These are phyloP conservation scores for Actinomortierella ambigua DNA, from an alignment of 371 early-diverging fungal genomes.

Conservation along the genomic window DNA sequence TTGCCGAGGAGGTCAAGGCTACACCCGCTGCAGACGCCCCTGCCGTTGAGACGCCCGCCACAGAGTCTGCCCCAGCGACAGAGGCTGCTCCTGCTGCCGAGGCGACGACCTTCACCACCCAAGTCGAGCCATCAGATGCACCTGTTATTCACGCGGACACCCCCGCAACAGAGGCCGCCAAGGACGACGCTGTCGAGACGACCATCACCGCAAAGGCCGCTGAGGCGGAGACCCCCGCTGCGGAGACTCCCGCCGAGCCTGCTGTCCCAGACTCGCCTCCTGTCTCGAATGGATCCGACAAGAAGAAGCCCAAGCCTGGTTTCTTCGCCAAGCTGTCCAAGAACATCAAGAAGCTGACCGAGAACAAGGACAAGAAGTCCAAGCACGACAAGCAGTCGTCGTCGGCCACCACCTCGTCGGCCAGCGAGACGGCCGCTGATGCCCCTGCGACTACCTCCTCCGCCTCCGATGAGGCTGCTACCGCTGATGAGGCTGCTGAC, in stretches of 20 bases:
- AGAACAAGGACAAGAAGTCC: constrained; percentile 32
- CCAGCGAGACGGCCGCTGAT: background rate
- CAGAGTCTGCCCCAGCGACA: constrained; percentile 5
- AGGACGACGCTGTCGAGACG: constrained; percentile 6
- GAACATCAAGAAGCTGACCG: constrained; percentile 33
- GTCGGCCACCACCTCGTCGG: constrained; percentile 1
- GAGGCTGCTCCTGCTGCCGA: constrained; percentile 12
- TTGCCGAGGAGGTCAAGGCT: constrained; percentile 7
- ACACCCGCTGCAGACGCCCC: constrained; percentile 16
- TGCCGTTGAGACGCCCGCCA: constrained; percentile 1
- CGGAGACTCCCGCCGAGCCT: constrained; percentile 12
- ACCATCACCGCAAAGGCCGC: constrained; percentile 5
- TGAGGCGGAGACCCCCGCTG: constrained; percentile 6
- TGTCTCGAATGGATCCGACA: constrained; percentile 27
- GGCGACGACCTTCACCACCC: constrained; percentile 27
- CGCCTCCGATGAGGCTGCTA: constrained; percentile 7
- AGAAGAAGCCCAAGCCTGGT: constrained; percentile 33
- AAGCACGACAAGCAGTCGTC: constrained; percentile 33
- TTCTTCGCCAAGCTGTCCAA: constrained; percentile 25
- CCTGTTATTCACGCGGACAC: constrained; percentile 26
- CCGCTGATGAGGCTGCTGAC: background rate
- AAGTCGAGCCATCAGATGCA: constrained; percentile 37
- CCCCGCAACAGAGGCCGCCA: background rate
- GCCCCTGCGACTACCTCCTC: constrained; percentile 8
- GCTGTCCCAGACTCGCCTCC: constrained; percentile 13